phyloP scores from a whole-genome alignment of 2,329 filamentous ascomycete genomes.

The Xylariaceae sp. region DNA sequence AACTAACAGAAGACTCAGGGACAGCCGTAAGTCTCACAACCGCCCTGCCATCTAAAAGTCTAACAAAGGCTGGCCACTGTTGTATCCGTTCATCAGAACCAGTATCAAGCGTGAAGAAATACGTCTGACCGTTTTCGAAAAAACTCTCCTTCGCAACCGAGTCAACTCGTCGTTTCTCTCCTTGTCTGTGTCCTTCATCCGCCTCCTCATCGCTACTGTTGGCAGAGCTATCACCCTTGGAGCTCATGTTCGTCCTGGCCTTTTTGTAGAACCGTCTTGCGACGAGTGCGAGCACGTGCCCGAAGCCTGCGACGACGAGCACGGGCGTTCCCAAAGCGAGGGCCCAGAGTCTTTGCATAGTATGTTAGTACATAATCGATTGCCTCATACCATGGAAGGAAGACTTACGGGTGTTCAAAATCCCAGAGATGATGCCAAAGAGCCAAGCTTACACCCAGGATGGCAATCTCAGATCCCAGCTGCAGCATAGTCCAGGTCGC shows the following conservation, averaged over 20 bases:
- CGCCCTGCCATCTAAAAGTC: conserved; percentile 20
- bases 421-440: conserved; percentile 49
- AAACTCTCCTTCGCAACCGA: background rate
- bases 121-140: conserved; percentile 5
- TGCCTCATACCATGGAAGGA: no score
- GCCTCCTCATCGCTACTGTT: background rate
- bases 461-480: conserved; percentile 56
- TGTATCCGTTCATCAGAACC: conserved; percentile 24
- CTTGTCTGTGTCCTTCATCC: background rate
- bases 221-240: conserved; percentile 2
- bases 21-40: conserved; percentile 19
- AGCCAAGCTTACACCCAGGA: conserved; percentile 53
- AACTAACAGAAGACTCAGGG: background rate
- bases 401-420: conserved; percentile 49
- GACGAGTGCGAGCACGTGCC: conserved; percentile 42
- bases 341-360: conserved; percentile 42
- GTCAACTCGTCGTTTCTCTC: background rate
- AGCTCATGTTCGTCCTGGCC: conserved; percentile 13
- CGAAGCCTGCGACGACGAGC: conserved; percentile 54
- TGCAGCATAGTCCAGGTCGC: conserved; percentile 61
- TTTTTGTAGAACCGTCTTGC: conserved; percentile 23
- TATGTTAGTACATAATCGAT: background rate
- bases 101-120: conserved; percentile 23
- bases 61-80: conserved; percentile 24
- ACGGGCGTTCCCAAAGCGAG: conserved; percentile 60